Evolutionary conservation across 257 asterid species (phyloP), one percentile per base, ranked within the genome.

Genomic region (Petunia secreta): DNA sequence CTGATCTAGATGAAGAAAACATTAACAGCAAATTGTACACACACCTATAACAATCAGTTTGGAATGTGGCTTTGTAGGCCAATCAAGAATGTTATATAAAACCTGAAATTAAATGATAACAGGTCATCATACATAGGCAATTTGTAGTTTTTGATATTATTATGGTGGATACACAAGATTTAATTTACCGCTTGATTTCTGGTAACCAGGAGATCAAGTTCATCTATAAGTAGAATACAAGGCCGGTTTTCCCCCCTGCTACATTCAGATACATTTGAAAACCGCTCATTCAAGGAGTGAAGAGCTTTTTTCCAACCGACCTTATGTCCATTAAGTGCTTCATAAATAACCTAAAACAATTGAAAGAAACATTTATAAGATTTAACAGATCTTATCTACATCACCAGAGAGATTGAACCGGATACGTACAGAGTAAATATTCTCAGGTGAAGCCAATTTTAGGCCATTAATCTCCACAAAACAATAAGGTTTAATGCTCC

Each of bases 261-360:
- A 71, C 58, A 73, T 37, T 88, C 89, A 15, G 82, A 84, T 83
- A 88, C 97, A 85, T 88, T 89, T 58, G 97, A 91, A 85, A 92
- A 95, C 68, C 91, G 88, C 82, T 91, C 97, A 82, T 92, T 95
- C 88, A 95, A 86, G 79, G 88, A 80, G 77, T 91, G 79, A 71
- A 93, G 97, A 80, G 98, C 99, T 90, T 91, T 95, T 83, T 95
- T 93, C 99, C 99, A 95, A 75, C 95, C 90, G 79, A 95, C 94
- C 89, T 88, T 92, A 81, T 95, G 93, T 62, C 99, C 99, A 82
- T 86, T 90, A 80, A 95, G 83, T 74, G 96, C 95, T 87, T 93
- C 99, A 15, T 93, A 93, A 69, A 95, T 93, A 67, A 95, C 98
- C 99, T 95, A 91, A 83, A 91, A 86, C 81, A 66, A 79, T 78